Evolutionary conservation across 1,284 basidiomycete species (phyloP).

Genomic region (Ustilago lituana): DNA sequence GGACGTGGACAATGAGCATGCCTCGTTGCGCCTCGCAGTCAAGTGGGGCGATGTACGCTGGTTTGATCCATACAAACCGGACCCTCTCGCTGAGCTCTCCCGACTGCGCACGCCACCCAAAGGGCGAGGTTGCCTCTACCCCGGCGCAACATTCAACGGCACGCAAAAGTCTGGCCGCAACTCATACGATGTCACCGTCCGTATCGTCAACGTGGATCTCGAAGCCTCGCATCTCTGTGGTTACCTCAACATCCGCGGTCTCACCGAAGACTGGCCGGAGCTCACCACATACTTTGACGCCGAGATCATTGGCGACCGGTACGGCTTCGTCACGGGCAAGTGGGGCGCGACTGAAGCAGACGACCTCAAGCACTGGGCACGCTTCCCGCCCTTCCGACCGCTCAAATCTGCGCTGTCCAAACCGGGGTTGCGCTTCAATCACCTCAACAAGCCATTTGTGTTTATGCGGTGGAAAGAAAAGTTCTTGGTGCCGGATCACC

Average conservation of each 20-base stretch:
- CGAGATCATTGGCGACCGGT: conserved; percentile 61
- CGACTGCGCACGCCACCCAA: conserved; percentile 33
- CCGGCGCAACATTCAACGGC: conserved; percentile 61
- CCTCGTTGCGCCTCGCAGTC: conserved; percentile 8
- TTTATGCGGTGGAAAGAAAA: conserved; percentile 98
- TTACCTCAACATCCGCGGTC: conserved; percentile 64
- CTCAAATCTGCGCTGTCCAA: conserved; percentile 39
- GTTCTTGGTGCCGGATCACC: conserved; percentile 92
- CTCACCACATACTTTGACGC: conserved; percentile 66
- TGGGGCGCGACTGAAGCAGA: conserved; percentile 63
- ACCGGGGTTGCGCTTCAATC: conserved; percentile 51
- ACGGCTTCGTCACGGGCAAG: conserved; percentile 60
- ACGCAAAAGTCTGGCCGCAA: conserved; percentile 61
- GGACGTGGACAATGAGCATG: conserved; percentile 8
- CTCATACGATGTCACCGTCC: conserved; percentile 62
- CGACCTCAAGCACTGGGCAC: conserved; percentile 63
- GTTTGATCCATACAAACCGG: conserved; percentile 50
- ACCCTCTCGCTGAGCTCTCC: conserved; percentile 49
- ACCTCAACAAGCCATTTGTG: conserved; percentile 67
- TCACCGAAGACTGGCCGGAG: conserved; percentile 66
- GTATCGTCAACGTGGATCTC: conserved; percentile 63
- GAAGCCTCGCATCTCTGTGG: conserved; percentile 60
- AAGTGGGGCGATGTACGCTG: conserved; percentile 32
- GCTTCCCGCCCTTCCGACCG: conserved; percentile 56
- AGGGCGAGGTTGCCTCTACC: conserved; percentile 56